Evolutionary conservation across 1,139 yeast genomes (phyloP).

Genomic region (Hansenula lynferdii): DNA sequence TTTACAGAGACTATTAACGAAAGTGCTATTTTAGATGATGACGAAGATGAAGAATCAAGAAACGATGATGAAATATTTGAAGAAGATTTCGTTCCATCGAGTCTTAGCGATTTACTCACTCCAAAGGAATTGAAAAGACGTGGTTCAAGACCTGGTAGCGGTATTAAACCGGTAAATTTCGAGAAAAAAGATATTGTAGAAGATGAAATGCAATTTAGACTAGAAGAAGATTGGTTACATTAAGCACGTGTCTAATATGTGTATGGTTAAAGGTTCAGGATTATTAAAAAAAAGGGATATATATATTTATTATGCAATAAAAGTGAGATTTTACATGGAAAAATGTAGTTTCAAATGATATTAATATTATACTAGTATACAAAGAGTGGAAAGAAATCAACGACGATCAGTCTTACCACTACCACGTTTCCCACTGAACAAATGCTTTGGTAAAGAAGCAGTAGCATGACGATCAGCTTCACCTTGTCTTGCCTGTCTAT

Average conservation of each 20-base stretch:
- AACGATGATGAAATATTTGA: slow-evolving; percentile 34
- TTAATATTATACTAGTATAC: too few relatives aligned
- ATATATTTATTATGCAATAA: too few relatives aligned
- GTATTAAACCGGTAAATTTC: too few relatives aligned
- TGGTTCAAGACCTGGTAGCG: slow-evolving; percentile 56
- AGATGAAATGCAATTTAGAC: slow-evolving; percentile 1
- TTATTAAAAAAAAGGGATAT: background rate
- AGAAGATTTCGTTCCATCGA: slow-evolving; percentile 76
- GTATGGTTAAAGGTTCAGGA: background rate
- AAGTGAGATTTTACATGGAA: too few relatives aligned
- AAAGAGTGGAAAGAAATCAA: slow-evolving; percentile 19
- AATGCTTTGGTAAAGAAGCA: slow-evolving; percentile 86
- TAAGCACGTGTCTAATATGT: background rate
- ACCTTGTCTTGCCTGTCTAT: slow-evolving; percentile 89
- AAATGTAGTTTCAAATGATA: too few relatives aligned
- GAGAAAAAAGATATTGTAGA: background rate
- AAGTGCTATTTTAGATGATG: slow-evolving; percentile 40
- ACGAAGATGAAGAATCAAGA: slow-evolving; percentile 25
- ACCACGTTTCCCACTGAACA: slow-evolving; percentile 96
- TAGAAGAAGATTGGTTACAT: slow-evolving; percentile 1
- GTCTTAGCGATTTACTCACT: slow-evolving; percentile 67
- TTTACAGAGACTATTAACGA: slow-evolving; percentile 21
- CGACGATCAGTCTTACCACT: slow-evolving; percentile 74
- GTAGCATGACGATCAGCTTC: slow-evolving; percentile 93
- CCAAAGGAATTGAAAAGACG: slow-evolving; percentile 73